These are phyloP conservation scores for Lactarius hatsudake DNA, from an alignment of 768 basidiomycete genomes.

Conservation along the genomic window DNA sequence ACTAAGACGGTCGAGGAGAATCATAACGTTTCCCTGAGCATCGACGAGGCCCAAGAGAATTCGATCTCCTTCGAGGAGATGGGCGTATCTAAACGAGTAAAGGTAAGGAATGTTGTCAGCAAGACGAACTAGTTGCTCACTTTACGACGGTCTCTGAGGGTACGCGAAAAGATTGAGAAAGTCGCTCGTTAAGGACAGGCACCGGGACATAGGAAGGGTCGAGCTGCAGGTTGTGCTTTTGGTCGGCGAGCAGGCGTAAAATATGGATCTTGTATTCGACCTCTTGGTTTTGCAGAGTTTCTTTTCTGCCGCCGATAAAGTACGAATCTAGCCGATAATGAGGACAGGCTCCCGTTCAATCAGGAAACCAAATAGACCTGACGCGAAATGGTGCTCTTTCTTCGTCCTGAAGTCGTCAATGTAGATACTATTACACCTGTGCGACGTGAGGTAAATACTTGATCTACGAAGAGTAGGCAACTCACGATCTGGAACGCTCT, in stretches of 20 bases:
- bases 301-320: not conserved
- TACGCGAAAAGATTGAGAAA: not conserved
- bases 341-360: not conserved
- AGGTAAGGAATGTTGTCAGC: too few species aligned
- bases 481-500: not conserved
- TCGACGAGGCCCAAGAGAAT: not conserved
- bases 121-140: not conserved
- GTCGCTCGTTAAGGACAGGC: not conserved
- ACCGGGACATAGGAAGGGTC: conserved; percentile 4
- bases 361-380: not conserved
- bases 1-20: conserved; percentile 1
- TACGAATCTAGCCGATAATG: not conserved
- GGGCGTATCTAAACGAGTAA: not conserved
- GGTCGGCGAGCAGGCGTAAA: not conserved
- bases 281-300: not conserved
- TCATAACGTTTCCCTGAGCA: not conserved
- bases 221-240: conserved; percentile 7
- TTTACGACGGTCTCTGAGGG: not conserved
- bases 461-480: not conserved
- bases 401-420: not conserved
- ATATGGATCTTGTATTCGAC: not conserved
- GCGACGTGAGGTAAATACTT: not conserved
- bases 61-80: conserved; percentile 3
- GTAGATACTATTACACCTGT: not conserved
- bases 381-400: not conserved